Evolutionary conservation across 2,329 filamentous ascomycete genomes (phyloP).

Genomic region (Kalmusia sp.): DNA sequence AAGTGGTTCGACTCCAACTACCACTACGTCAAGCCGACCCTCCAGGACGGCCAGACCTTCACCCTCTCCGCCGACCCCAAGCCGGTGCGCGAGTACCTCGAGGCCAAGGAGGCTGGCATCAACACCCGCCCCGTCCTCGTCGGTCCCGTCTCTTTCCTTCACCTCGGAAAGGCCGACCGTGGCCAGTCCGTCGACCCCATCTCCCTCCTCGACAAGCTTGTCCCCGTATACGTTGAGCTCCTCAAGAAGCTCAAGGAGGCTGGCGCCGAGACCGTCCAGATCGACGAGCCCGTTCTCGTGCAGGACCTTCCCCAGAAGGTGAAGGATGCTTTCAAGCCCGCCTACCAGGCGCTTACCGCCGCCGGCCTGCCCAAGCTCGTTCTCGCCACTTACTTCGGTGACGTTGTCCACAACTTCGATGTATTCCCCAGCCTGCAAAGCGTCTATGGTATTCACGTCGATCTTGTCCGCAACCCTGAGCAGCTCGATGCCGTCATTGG

Average conservation of each 20-base stretch:
- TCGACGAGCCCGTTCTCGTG: slow-evolving; percentile 96
- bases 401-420: slow-evolving; percentile 99
- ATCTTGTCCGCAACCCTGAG: slow-evolving; percentile 97
- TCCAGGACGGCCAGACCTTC: slow-evolving; percentile 97
- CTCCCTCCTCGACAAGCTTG: slow-evolving; percentile 87
- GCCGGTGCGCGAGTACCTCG: slow-evolving; percentile 91
- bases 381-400: slow-evolving; percentile 98
- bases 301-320: slow-evolving; percentile 88
- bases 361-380: slow-evolving; percentile 85
- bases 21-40: slow-evolving; percentile 99
- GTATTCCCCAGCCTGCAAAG: slow-evolving; percentile 75
- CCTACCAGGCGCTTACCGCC: slow-evolving; percentile 88
- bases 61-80: slow-evolving; percentile 87
- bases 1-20: slow-evolving; percentile 99
- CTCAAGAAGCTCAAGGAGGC: slow-evolving; percentile 92
- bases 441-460: slow-evolving; percentile 87
- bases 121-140: slow-evolving; percentile 91
- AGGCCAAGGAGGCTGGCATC: slow-evolving; percentile 98
- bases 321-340: slow-evolving; percentile 97
- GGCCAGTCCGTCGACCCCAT: slow-evolving; percentile 92
- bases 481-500: slow-evolving; percentile 86
- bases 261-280: slow-evolving; percentile 95
- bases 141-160: slow-evolving; percentile 96
- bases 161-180: slow-evolving; percentile 98
- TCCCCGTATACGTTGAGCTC: slow-evolving; percentile 94